phyloP scores from a whole-genome alignment of 108 stramenopile genomes.

The Craspedostauros australis region DNA sequence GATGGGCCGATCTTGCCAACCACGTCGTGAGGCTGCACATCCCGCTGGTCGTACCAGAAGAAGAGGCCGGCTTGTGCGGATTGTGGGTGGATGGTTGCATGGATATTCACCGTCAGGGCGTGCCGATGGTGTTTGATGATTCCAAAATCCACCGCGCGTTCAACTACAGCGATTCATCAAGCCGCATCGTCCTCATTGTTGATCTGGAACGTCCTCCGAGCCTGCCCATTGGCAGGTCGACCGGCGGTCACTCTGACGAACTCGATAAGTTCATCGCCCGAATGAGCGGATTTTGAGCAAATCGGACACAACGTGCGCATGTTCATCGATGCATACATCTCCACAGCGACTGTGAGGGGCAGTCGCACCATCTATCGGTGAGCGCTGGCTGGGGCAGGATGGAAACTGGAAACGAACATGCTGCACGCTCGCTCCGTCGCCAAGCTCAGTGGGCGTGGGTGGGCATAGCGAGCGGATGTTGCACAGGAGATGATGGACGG shows the following conservation, averaged over 20 bases:
- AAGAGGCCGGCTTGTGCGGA: constrained; percentile 61
- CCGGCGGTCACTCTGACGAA: constrained; percentile 90
- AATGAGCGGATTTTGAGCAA: too few relatives aligned
- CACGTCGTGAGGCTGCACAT: constrained; percentile 92
- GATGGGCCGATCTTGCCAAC: constrained; percentile 96
- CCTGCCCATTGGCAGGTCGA: constrained; percentile 81
- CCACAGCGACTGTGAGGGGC: too few relatives aligned
- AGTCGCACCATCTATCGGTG: too few relatives aligned
- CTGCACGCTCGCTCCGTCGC: too few relatives aligned
- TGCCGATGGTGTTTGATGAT: constrained; percentile 89
- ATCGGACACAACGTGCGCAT: too few relatives aligned
- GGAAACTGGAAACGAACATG: too few relatives aligned
- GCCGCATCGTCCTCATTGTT: constrained; percentile 89
- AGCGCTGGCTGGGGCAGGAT: too few relatives aligned
- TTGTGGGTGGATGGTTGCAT: constrained; percentile 95
- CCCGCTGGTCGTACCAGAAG: constrained; percentile 74
- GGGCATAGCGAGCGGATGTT: too few relatives aligned
- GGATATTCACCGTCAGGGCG: constrained; percentile 70
- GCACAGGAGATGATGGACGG: too few relatives aligned
- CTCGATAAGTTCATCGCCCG: constrained; percentile 83
- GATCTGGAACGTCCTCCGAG: constrained; percentile 80
- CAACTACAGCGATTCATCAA: constrained; percentile 61
- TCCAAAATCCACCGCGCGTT: constrained; percentile 92
- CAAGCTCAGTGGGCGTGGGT: too few relatives aligned
- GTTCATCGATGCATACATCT: too few relatives aligned